Base-by-base conservation (phyloP, 2,329 filamentous ascomycete species). In the Huntiella decipiens region DNA sequence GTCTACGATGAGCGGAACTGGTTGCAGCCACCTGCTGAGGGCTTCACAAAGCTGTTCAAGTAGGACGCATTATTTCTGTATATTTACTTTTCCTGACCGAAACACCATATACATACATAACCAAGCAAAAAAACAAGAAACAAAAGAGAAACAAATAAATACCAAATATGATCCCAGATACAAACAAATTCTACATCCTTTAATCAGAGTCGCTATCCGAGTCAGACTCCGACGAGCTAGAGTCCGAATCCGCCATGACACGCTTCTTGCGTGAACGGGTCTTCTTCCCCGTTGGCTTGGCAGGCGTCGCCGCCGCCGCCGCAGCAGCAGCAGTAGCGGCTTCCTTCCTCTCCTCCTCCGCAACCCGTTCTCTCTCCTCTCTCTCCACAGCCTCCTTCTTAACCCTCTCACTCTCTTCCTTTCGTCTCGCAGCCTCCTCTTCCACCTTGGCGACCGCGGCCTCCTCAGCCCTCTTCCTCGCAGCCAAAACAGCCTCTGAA, bases 1-100 rank as follows among this genome's bases (percentile, higher is more conserved):
- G 66, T 65, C 46, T 98, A 96, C 60, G 91, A 96, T 61, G 71
- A 72, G 62, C 70, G 71, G 62, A 98, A 98, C 62, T 96, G 91
- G 91, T 62, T 98, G 60, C 88, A 95, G 65, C 85, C 87, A 48
- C 80, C 85, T 0, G 66, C 68, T 36, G 73, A 73, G 37, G 87
- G 84, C 0, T 95, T 98, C 57, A 87, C 81, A 5, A 79, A 63
- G 58, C 56, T 87, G 51, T 76, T 65, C 41, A 52, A 53, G 3
- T 66, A 58, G 44, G 44, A 5, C 12, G 19, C 10, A 28, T 28
- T 28, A 28, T 28, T 28, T 28, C 22, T 28, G 22, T 28, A 28
- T 28, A 28, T 28, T 28, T 28, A 28, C 8, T 28, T 28, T 28
- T 28, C 22, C 22, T 10, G 22, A 28, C 22, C 22, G 22, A 28